Evolutionary conservation across 805 yeast genomes (phyloP).

Genomic region (Vanderwaltozyma verrucispora): DNA sequence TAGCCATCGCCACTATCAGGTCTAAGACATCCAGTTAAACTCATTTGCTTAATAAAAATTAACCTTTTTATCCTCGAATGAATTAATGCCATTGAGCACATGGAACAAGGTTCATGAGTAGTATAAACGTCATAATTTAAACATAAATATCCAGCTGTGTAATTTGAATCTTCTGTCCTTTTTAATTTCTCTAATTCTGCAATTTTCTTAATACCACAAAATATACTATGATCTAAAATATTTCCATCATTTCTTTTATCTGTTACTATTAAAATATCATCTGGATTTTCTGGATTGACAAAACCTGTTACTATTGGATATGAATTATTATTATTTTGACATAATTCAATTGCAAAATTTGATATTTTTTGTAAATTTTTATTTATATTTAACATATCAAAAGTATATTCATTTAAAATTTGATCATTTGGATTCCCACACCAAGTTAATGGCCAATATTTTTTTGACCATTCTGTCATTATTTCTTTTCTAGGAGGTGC

Average conservation of each 20-base stretch:
- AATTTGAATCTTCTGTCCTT: conserved; percentile 18
- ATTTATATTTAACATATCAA: conserved; percentile 38
- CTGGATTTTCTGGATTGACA: conserved; percentile 43
- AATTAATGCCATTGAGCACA: conserved; percentile 93
- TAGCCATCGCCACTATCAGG: conserved; percentile 53
- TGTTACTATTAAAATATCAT: conserved; percentile 27
- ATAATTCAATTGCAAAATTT: conserved; percentile 13
- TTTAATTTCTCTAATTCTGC: conserved; percentile 43
- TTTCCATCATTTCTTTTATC: conserved; percentile 31
- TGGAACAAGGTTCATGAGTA: conserved; percentile 91
- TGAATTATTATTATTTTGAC: conserved; percentile 4
- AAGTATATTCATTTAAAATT: conserved; percentile 42
- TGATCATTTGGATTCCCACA: conserved; percentile 82
- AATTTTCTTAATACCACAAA: conserved; percentile 56
- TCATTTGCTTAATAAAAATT: conserved; percentile 44
- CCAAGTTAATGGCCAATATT: conserved; percentile 88
- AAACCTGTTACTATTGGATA: conserved; percentile 51
- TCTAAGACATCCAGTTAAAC: conserved; percentile 44
- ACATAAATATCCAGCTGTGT: conserved; percentile 48
- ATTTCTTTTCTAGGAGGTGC: conserved; percentile 68
- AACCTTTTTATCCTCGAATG: conserved; percentile 77
- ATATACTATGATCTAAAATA: conserved; percentile 55
- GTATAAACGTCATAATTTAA: conserved; percentile 69
- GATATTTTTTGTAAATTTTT: conserved; percentile 25
- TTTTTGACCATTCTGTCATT: conserved; percentile 51